Base-by-base conservation (phyloP, 1,139 yeast species). In the Debaryomyces sp. region DNA sequence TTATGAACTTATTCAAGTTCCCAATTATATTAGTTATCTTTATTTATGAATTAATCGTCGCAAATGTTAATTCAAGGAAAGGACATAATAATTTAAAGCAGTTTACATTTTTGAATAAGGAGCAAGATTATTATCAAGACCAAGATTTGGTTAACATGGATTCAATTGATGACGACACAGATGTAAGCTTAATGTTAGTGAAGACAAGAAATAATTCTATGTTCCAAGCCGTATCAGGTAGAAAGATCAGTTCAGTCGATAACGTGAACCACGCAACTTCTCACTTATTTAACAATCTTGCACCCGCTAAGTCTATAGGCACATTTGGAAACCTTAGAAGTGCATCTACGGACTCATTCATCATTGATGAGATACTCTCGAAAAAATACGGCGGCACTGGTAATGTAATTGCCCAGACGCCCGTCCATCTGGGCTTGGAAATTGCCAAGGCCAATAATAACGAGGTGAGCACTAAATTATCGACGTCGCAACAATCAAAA, bases 1-100 rank as follows among this genome's bases (percentile, higher is more conserved):
- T 62, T 5, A 60, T 68, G 49, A 63, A 60, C 46, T 27, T 62
- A 18, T 60, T 70, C 56, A 66, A 72, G 52, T 58, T 65, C 22
- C 80, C 80, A 0, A 64, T 73, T 2, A 61, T 73, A 15, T 45
- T 70, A 21, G 48, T 65, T 6, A 68, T 75, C 6, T 73, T 63
- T 48, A 41, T 62, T 13, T 73, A 74, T 56, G 80, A 75, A 50
- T 43, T 60, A 27, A 45, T 64, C 1, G 49, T 64, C 5, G 59
- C 68, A 23, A 59, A 58, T 33, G 44, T 61, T 24, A 52, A 58
- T 46, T 47, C 51, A 22, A 52, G 53, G 35, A 54, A 50, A 32
- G 47, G 44, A 2, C 46, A 50, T 23, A 52, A 58, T 23, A 62
- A 61, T 29, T 59, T 69, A 51, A 75, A 73, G 51, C 54, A 62